Percentiles rank a stretch among this genome's conserved stretches.
Evolutionary conservation across 129 eudicot genomes (phyloP).

Genomic region (Smallanthus sonchifolius): DNA sequence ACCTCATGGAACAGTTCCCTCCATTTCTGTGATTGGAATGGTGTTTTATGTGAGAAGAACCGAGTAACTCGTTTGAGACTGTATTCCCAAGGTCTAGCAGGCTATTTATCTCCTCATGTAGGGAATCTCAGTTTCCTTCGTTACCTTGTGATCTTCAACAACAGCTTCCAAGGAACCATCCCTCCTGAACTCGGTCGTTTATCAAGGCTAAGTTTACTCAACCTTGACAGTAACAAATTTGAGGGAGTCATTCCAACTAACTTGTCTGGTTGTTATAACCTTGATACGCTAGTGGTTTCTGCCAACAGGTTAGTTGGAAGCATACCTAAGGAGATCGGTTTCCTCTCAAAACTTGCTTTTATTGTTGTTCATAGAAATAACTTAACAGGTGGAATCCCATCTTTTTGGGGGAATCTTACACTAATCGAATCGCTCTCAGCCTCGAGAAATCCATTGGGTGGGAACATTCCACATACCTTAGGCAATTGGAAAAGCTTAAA

Average conservation of each 20-base stretch:
- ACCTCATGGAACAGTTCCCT: constrained; percentile 6
- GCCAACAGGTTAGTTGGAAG: constrained; percentile 13
- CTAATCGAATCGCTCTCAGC: neutral
- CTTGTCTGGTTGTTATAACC: constrained; percentile 15
- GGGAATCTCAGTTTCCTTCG: constrained; percentile 15
- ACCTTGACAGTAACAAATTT: neutral
- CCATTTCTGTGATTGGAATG: constrained; percentile 21
- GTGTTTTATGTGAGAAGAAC: neutral
- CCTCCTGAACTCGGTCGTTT: constrained; percentile 27
- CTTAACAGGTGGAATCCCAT: constrained; percentile 23
- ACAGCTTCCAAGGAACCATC: constrained; percentile 23
- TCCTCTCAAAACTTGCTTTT: constrained; percentile 7
- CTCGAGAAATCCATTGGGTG: constrained; percentile 6
- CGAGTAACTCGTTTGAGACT: neutral
- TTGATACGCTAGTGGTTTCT: neutral
- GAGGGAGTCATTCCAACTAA: constrained; percentile 15
- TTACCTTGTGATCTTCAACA: neutral
- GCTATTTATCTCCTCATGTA: constrained; percentile 10
- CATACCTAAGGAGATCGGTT: constrained; percentile 17
- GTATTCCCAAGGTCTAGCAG: neutral
- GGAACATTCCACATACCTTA: constrained; percentile 25
- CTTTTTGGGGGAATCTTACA: constrained; percentile 26
- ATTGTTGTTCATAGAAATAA: neutral
- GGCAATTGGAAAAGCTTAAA: constrained; percentile 1
- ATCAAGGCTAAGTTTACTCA: constrained; percentile 5